Conservation (phyloP, 768 basidiomycete genomes). For the Suillus brevipes region DNA sequence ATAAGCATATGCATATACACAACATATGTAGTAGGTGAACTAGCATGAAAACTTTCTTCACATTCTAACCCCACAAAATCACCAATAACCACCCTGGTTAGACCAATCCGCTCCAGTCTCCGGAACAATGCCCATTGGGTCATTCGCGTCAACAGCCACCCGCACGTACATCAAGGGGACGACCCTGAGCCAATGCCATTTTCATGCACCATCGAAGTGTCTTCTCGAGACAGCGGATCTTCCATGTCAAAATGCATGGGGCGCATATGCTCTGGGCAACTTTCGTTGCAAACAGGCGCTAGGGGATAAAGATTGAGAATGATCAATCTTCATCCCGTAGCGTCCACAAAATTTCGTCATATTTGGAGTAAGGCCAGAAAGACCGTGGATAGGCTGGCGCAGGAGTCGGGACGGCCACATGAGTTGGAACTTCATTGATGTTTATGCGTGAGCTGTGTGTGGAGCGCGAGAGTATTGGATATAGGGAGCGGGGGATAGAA, state of each 20-base stretch:
- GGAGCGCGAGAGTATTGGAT: background rate
- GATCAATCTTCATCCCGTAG: no score
- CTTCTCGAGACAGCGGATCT: slow-evolving; percentile 1
- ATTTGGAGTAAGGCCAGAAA: background rate
- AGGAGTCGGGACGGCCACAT: background rate
- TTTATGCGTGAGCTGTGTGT: slow-evolving; percentile 2
- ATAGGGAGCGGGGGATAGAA: background rate
- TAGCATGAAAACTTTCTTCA: background rate
- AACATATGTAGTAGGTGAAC: background rate
- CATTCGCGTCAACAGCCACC: background rate
- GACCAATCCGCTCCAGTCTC: slow-evolving; percentile 5
- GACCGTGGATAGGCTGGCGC: background rate
- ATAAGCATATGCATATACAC: no score
- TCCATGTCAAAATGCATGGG: slow-evolving; percentile 13
- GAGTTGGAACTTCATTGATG: background rate
- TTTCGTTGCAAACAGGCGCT: background rate
- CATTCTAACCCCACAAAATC: no score
- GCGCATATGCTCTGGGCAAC: slow-evolving; percentile 7
- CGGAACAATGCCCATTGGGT: background rate
- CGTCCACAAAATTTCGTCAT: no score
- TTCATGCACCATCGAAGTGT: slow-evolving; percentile 5
- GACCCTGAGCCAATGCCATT: slow-evolving; percentile 5
- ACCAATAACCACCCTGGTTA: background rate
- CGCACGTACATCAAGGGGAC: slow-evolving; percentile 13
- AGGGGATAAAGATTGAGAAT: slow-evolving; percentile 1